A percentile compares a stretch with the other conserved stretches of the same genome.
Evolutionary conservation across 1,284 basidiomycete species (phyloP).

Genomic region (Xerocomus alliaceus): DNA sequence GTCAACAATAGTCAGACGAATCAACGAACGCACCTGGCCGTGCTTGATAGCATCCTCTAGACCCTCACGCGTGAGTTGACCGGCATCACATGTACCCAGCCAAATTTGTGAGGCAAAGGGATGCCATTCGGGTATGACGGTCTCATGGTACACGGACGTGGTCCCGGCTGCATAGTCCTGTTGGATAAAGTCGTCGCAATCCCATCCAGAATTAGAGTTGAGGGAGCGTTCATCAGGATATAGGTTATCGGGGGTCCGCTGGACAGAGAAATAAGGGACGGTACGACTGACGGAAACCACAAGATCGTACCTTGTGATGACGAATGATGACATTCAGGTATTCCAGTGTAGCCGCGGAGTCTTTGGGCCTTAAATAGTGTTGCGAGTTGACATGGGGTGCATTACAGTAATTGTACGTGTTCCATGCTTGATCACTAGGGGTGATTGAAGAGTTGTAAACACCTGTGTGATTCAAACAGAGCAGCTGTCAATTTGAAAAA

Average conservation of each 20-base stretch:
- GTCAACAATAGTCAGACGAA: neutral
- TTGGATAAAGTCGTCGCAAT: constrained; percentile 48
- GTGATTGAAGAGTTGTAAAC: constrained; percentile 53
- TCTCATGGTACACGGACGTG: constrained; percentile 49
- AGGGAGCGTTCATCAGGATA: constrained; percentile 54
- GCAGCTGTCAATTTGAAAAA: constrained; percentile 9
- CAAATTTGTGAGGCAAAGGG: constrained; percentile 59
- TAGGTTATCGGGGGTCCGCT: constrained; percentile 44
- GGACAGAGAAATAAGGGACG: neutral
- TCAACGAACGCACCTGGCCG: constrained; percentile 46
- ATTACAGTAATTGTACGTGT: constrained; percentile 63
- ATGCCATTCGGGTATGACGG: constrained; percentile 49
- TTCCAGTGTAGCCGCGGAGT: constrained; percentile 41
- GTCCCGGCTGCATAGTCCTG: constrained; percentile 46
- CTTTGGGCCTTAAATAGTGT: constrained; percentile 44
- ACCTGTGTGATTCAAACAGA: constrained; percentile 15
- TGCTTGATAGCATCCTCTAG: constrained; percentile 56
- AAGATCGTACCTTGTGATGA: constrained; percentile 51
- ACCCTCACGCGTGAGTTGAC: constrained; percentile 58
- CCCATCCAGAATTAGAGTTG: constrained; percentile 51
- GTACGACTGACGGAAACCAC: neutral
- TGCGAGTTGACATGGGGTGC: constrained; percentile 55
- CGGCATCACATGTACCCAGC: constrained; percentile 60
- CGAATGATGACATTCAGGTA: constrained; percentile 54
- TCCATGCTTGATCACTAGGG: constrained; percentile 50